Base-by-base conservation (phyloP, 371 early-diverging fungal genomes). In the Syncephalastrum contaminatum region DNA sequence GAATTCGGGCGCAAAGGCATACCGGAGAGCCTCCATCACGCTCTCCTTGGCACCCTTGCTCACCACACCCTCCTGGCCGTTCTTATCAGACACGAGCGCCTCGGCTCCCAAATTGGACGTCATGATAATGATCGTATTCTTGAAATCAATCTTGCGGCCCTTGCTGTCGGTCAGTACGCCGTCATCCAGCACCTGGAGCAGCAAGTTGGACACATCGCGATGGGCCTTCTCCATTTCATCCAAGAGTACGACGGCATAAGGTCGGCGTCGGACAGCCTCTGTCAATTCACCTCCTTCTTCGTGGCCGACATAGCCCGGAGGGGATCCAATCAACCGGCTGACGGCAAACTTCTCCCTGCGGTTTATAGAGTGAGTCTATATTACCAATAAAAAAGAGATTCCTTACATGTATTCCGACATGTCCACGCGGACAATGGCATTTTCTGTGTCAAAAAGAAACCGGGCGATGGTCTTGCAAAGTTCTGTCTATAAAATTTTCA, bases 211-310 rank as follows among this genome's bases (percentile, higher is more conserved):
- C 16, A 92, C 80, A 60, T 85, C 88, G 25, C 82, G 80, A 56
- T 96, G 93, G 6, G 95, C 96, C 68, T 95, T 90, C 66, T 97
- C 96, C 57, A 97, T 86, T 72, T 97, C 97, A 74, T 97, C 97
- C 50, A 97, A 78, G 13, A 97, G 70, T 4, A 96, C 75, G n/a
- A 97, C 91, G 14, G 91, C 89, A 72, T 96, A 95, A 19, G 96
- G 95, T 43, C 85, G 82, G 53, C 92, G 84, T 60, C 92, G 76
- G 12, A 96, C 86, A 10, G 94, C 91, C 58, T 97, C 96, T 2
- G 97, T 95, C 40, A 96, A 70, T 55, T 92, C 85, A 20, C 96
- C 96, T 24, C 94, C 95, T 64, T 90, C 86, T 43, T 91, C 93
- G 18, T 88, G 85, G 15, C 93, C 91, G 41, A 91, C 80, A 53